Base-by-base conservation (phyloP, 208 protist species). In the Leishmania mexicana region DNA sequence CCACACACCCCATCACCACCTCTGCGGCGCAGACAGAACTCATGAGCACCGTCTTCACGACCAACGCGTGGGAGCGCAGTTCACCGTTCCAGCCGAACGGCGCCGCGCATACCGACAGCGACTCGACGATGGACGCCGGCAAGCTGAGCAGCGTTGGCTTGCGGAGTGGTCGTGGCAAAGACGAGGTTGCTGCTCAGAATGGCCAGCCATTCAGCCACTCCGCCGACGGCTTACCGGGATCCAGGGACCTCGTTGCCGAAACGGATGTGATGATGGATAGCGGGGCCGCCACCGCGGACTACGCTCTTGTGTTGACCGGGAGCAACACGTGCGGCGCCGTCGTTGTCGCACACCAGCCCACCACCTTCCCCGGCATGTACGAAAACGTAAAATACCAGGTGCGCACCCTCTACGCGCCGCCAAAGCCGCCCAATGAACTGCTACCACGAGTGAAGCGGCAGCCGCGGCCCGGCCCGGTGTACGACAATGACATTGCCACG, bases 331-430 rank as follows among this genome's bases (percentile, higher is more conserved):
- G 62, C 2, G 76, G 60, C 24, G 76, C 60, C 45, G 19, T 80
- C 45, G 60, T 80, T 17, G 53, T 8, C 6, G 57, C 64, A 21
- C 38, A 49, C 1, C 42, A 58, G 8, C 60, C 60, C 47, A 0
- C 15, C 8, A 57, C 51, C 68, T 92, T 89, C 62, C 75, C 86
- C 8, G 88, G 90, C 8, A 31, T 92, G 54, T 94, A 93, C 87
- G 85, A 95, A 6, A 87, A 95, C 72, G 91, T 94, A 3, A 84
- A 80, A 45, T 97, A 91, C 81, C 92, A 89, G 49, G 81, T 95
- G 60, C 78, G 74, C 17, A 96, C 90, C 8, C 79, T 94, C 40
- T 96, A 89, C 79, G 89, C 76, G 60, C 92, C 94, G 24, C 94
- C 94, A 6, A 77, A 90, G 40, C 90, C 92, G 19, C 92, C 94